Percentiles rank a stretch among this genome's conserved stretches.
Conservation (phyloP, 2,329 filamentous ascomycete species). For the Paramyrothecium sp. region DNA sequence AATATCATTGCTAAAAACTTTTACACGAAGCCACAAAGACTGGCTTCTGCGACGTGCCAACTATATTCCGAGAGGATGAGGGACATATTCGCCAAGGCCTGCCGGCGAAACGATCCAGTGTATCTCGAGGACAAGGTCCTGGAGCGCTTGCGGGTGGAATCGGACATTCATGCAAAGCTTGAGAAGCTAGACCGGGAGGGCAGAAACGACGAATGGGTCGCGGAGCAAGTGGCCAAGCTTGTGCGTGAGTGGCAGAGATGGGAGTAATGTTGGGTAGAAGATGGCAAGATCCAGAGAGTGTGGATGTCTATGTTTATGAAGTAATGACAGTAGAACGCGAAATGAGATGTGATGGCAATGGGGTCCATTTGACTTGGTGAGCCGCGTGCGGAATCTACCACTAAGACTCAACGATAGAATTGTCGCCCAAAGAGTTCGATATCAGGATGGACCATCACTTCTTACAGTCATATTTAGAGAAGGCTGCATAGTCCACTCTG, state of each 20-base stretch:
- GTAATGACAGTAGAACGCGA: neutral
- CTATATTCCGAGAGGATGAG: slow-evolving; percentile 82
- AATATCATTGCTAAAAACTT: slow-evolving; percentile 64
- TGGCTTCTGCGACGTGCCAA: slow-evolving; percentile 64
- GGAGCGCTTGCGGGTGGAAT: slow-evolving; percentile 60
- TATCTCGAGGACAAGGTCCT: slow-evolving; percentile 58
- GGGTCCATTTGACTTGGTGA: neutral
- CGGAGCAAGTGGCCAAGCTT: slow-evolving; percentile 45
- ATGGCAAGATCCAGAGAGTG: slow-evolving; percentile 3
- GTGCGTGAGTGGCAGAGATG: slow-evolving; percentile 56
- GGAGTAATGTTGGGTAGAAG: slow-evolving; percentile 40
- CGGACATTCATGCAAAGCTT: slow-evolving; percentile 55
- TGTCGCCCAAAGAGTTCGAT: too few relatives aligned
- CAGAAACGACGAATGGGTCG: slow-evolving; percentile 35
- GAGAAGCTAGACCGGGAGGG: slow-evolving; percentile 36
- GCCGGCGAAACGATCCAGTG: slow-evolving; percentile 63
- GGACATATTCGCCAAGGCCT: slow-evolving; percentile 65
- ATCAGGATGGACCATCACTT: too few relatives aligned
- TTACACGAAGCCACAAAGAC: slow-evolving; percentile 55
- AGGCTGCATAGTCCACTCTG: too few relatives aligned
- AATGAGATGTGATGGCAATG: neutral
- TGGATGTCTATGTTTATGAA: neutral
- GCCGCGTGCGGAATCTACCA: neutral
- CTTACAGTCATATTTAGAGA: too few relatives aligned
- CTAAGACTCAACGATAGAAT: neutral